Conservation (phyloP, 129 eudicot species). For the Chrysanthemum lavandulifolium region DNA sequence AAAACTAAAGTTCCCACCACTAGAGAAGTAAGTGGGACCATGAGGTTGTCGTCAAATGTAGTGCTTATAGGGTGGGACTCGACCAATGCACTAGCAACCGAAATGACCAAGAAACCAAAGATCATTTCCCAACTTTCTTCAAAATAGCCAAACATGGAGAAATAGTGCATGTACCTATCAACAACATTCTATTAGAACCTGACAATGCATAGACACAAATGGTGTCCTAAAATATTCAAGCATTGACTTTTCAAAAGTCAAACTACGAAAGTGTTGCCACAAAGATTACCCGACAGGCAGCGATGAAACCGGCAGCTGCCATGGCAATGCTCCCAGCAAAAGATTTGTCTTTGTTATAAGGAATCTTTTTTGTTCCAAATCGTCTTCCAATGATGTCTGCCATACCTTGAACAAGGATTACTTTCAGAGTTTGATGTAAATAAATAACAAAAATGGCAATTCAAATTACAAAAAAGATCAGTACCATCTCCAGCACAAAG, state of each 20-base stretch:
- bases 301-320: constrained; percentile 45
- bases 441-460: constrained; percentile 1
- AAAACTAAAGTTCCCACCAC: constrained; percentile 61
- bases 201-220: constrained; percentile 1
- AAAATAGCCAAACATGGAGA: constrained; percentile 73
- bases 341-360: constrained; percentile 80
- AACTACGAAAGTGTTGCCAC: background rate
- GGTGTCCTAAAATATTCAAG: background rate
- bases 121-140: constrained; percentile 67
- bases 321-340: constrained; percentile 59
- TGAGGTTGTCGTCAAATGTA: constrained; percentile 79
- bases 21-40: constrained; percentile 72
- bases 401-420: constrained; percentile 39
- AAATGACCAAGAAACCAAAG: constrained; percentile 58
- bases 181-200: constrained; percentile 26
- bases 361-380: constrained; percentile 65
- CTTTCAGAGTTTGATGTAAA: background rate
- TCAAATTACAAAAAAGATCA: constrained; percentile 5
- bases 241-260: background rate
- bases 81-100: constrained; percentile 68
- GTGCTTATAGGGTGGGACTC: constrained; percentile 94
- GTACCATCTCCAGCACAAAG: constrained; percentile 89
- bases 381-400: constrained; percentile 77
- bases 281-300: constrained; percentile 68
- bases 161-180: constrained; percentile 79